Conservation (phyloP, 192 early-diverging fungal genomes). For the Backusella tuberculispora region DNA sequence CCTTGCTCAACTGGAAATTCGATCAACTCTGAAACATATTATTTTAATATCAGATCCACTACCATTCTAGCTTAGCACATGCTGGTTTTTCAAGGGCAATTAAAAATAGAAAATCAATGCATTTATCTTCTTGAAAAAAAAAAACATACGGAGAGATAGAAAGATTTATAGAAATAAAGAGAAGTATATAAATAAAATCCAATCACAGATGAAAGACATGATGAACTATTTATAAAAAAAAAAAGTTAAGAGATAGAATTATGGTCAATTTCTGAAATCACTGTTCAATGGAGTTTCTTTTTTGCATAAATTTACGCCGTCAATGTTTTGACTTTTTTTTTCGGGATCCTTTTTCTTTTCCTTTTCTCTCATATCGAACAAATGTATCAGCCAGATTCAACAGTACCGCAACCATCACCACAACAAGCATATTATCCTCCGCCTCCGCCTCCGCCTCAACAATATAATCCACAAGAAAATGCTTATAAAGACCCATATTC, state of each 20-base stretch:
- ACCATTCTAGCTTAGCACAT: background rate
- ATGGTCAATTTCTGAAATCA: background rate
- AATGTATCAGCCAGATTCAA: conserved; percentile 5
- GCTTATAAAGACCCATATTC: background rate
- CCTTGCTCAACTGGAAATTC: background rate
- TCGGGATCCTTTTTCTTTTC: background rate
- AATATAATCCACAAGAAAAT: conserved; percentile 3
- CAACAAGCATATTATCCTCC: conserved; percentile 20
- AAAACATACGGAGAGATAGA: background rate
- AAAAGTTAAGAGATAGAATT: too few relatives aligned
- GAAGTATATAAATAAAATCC: background rate
- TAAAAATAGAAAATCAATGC: background rate
- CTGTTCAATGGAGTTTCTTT: background rate
- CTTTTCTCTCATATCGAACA: background rate
- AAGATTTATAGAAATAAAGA: background rate
- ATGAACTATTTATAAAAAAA: too few relatives aligned
- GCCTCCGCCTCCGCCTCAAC: background rate
- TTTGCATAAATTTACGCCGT: background rate
- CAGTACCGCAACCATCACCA: background rate
- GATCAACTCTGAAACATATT: background rate
- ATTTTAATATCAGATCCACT: background rate
- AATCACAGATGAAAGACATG: background rate
- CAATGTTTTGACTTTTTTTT: background rate
- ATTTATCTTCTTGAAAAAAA: background rate
- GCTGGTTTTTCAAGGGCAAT: background rate